A percentile compares a stretch with the other conserved stretches of the same genome.
phyloP scores from a whole-genome alignment of 306 rosid genomes.

The Albizia julibrissin region DNA sequence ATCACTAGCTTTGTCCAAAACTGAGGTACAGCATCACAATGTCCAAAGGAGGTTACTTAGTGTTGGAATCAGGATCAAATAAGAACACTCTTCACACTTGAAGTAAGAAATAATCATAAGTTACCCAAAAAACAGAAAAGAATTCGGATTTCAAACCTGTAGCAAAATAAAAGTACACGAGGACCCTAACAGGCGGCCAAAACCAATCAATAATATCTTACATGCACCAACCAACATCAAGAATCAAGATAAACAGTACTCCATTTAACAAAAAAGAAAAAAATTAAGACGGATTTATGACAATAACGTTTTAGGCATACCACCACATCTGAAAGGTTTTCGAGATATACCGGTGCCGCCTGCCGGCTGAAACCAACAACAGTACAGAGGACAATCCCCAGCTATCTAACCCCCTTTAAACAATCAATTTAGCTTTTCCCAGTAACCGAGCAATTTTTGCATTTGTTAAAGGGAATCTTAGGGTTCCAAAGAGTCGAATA shows the following conservation, averaged over 20 bases:
- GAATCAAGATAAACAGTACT: conserved; percentile 11
- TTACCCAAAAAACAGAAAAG: background rate
- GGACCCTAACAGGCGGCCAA: background rate
- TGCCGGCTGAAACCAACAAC: background rate
- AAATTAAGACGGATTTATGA: background rate
- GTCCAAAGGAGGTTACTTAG: background rate
- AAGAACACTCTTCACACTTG: background rate
- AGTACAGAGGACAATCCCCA: background rate
- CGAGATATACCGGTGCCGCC: background rate
- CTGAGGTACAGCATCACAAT: background rate
- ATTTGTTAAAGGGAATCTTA: background rate
- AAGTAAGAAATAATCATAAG: background rate
- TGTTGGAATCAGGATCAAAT: background rate
- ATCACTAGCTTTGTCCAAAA: background rate
- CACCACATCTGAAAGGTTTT: background rate
- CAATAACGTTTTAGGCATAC: background rate
- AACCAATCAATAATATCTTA: background rate
- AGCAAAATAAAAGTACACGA: background rate
- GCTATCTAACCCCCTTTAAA: background rate
- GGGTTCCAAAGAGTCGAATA: conserved; percentile 20
- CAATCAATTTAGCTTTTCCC: background rate
- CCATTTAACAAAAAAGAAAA: no score
- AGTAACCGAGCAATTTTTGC: background rate
- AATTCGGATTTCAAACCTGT: background rate
- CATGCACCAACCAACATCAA: background rate